Base-by-base conservation (phyloP, 352 stramenopile species). In the Hyaloperonospora brassicae region DNA sequence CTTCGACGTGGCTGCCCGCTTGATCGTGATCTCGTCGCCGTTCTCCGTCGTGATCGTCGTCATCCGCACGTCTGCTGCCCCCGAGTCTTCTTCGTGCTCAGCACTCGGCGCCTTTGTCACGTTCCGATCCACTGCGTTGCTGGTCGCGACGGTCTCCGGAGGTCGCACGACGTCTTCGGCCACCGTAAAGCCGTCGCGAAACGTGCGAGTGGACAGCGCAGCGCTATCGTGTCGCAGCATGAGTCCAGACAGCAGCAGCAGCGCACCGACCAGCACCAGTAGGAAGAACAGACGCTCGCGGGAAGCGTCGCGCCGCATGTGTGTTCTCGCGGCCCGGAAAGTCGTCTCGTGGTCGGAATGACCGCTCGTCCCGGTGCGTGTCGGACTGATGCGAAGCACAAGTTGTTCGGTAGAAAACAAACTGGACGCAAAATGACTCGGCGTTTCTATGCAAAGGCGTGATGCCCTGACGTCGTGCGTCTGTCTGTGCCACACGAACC, bases 11-110 rank as follows among this genome's bases (percentile, higher is more conserved):
- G 61, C 61, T 0, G 55, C 64, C 23, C 74, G 73, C 51, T 85
- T 86, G 62, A 89, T 89, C 34, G 79, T 89, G 67, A 89, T 87
- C 64, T 87, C 78, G 55, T 89, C 76, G 40, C 78, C 78, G 41
- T 83, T 76, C 53, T 85, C 68, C 22, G 76, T 87, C 62, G 83
- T 87, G 61, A 89, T 87, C 14, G 69, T 86, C 34, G 74, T 89
- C 52, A 72, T 86, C 44, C 74, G 73, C 7, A 64, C 66, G 30
- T 72, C 63, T 11, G 56, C 55, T 2, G 57, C 65, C 22, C 49
- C 53, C 2, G 21, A 23, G 30, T 57, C 40, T 35, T 48, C 50
- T 13, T 47, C 35, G n/a, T 55, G 44, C 38, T 54, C 50, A 27
- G 54, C 35, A 31, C 9, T 14, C n/a, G 47, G 49, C 13, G 24